phyloP scores from a whole-genome alignment of 257 asterid species.

The Capsicum pubescens region DNA sequence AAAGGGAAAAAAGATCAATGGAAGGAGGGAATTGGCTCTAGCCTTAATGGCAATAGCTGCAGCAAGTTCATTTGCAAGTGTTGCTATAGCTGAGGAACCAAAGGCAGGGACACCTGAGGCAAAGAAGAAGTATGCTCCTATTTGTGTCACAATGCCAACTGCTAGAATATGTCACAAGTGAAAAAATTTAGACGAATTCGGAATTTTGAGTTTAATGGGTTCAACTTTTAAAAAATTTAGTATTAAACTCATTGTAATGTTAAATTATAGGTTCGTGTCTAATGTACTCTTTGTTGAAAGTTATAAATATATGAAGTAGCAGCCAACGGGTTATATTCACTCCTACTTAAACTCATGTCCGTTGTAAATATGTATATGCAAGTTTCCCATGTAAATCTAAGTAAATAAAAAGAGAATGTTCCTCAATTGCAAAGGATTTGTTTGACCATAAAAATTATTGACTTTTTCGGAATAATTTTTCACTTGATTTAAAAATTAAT shows the following conservation, averaged over 20 bases:
- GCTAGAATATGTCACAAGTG: conserved; percentile 62
- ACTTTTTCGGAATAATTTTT: too few species aligned
- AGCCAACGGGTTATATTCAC: background rate
- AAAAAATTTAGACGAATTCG: background rate
- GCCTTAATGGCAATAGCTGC: conserved; percentile 61
- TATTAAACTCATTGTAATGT: background rate
- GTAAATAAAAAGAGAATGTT: background rate
- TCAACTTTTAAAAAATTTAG: fast-evolving
- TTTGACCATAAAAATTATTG: too few species aligned
- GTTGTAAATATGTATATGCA: background rate
- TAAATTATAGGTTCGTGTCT: background rate
- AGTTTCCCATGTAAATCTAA: background rate
- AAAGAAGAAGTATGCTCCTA: conserved; percentile 70
- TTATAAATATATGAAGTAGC: background rate
- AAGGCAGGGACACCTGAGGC: conserved; percentile 59
- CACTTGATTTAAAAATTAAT: too few species aligned
- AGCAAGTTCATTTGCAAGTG: conserved; percentile 48
- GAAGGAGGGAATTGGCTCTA: conserved; percentile 68
- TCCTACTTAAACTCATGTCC: background rate
- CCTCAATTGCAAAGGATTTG: too few species aligned
- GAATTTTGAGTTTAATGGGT: background rate
- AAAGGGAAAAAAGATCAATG: conserved; percentile 43
- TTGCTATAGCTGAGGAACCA: conserved; percentile 69
- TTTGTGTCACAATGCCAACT: conserved; percentile 77
- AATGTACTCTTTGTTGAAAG: background rate